A percentile compares a stretch with the other conserved stretches of the same genome.
These are phyloP conservation scores for Plasmodium ovale DNA, from an alignment of 169 alveolate species.

Conservation along the genomic window DNA sequence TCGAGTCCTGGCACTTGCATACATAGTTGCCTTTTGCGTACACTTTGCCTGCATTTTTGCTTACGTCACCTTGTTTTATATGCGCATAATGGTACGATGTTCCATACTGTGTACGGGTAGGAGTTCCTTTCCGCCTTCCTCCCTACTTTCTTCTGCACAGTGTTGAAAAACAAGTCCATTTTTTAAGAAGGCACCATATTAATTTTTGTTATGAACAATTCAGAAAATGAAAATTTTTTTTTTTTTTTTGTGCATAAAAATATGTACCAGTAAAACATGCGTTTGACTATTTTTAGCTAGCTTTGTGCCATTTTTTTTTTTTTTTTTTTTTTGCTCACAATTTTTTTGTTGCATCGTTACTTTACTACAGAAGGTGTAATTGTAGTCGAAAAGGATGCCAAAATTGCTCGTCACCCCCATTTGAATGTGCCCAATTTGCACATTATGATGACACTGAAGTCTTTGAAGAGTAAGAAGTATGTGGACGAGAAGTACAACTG, in stretches of 20 bases:
- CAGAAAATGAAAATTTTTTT: background rate
- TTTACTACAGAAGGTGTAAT: constrained; percentile 87
- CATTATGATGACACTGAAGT: constrained; percentile 91
- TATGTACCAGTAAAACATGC: too few relatives aligned
- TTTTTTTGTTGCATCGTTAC: constrained; percentile 14
- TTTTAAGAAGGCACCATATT: too few relatives aligned
- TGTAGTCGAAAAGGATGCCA: constrained; percentile 90
- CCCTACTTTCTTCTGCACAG: too few relatives aligned
- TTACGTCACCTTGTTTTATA: too few relatives aligned
- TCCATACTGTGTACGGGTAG: too few relatives aligned
- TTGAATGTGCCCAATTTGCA: constrained; percentile 91
- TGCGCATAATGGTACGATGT: too few relatives aligned
- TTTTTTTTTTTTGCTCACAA: background rate
- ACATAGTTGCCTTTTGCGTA: too few relatives aligned
- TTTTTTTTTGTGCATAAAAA: background rate
- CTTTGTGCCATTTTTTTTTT: background rate
- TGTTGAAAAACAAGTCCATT: too few relatives aligned
- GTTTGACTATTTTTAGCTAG: too few relatives aligned
- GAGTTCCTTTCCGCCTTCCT: too few relatives aligned
- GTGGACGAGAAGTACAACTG: constrained; percentile 93
- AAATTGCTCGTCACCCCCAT: constrained; percentile 89
- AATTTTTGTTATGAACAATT: background rate
- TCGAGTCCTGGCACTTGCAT: too few relatives aligned
- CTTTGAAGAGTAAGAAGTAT: constrained; percentile 90
- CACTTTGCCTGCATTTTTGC: too few relatives aligned